Percentiles rank a stretch among this genome's conserved stretches.
Conservation (phyloP, 2,329 filamentous ascomycete genomes). For the Penicillium occitanis region DNA sequence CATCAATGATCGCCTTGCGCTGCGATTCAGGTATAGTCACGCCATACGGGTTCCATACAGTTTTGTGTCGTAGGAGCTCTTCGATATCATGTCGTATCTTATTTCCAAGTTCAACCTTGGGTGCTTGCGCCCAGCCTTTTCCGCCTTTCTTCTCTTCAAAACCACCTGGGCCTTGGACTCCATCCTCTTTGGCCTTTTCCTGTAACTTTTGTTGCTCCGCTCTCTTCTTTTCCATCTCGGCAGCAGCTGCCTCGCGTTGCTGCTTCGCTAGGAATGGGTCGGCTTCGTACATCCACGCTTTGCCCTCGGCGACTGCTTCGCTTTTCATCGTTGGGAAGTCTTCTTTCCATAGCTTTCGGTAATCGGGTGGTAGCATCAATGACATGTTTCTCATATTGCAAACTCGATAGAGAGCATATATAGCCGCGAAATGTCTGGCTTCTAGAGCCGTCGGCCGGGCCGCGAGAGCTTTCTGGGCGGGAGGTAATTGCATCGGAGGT, state of each 20-base stretch:
- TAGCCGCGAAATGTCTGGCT: slow-evolving; percentile 88
- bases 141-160: slow-evolving; percentile 47
- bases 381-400: slow-evolving; percentile 96
- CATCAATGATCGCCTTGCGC: slow-evolving; percentile 64
- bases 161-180: slow-evolving; percentile 44
- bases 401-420: slow-evolving; percentile 86
- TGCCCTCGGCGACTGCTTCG: slow-evolving; percentile 72
- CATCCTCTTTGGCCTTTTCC: slow-evolving; percentile 61
- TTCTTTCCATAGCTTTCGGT: slow-evolving; percentile 85
- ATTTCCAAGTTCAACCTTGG: slow-evolving; percentile 90
- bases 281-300: slow-evolving; percentile 88
- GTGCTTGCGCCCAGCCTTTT: slow-evolving; percentile 78
- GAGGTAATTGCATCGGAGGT: slow-evolving; percentile 78
- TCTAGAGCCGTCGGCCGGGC: slow-evolving; percentile 78
- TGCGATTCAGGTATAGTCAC: slow-evolving; percentile 62
- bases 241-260: slow-evolving; percentile 76
- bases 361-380: slow-evolving; percentile 87
- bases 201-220: slow-evolving; percentile 64
- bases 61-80: slow-evolving; percentile 70
- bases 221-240: slow-evolving; percentile 73
- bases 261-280: slow-evolving; percentile 83
- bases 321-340: slow-evolving; percentile 81
- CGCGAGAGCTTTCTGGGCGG: slow-evolving; percentile 72
- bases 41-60: slow-evolving; percentile 82
- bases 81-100: slow-evolving; percentile 78